A percentile compares a stretch with the other conserved stretches of the same genome.
Evolutionary conservation across 345 rosid genomes (phyloP).

Genomic region (Aquilaria sinensis): DNA sequence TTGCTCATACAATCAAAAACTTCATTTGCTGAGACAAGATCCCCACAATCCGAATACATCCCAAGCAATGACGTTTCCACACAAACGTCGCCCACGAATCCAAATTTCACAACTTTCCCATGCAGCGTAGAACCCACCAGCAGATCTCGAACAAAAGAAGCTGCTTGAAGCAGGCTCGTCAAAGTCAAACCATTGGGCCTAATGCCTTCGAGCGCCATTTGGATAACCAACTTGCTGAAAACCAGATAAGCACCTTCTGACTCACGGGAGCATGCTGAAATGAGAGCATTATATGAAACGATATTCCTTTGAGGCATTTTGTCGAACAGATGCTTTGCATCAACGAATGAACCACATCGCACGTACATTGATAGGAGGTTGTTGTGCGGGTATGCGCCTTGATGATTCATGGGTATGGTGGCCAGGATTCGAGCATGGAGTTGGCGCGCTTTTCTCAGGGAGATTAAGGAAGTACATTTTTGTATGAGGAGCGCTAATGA

Average conservation of each 20-base stretch:
- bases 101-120: slow-evolving; percentile 41
- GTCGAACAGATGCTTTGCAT: slow-evolving; percentile 55
- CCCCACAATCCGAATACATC: slow-evolving; percentile 61
- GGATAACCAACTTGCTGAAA: slow-evolving; percentile 21
- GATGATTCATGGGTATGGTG: slow-evolving; percentile 17
- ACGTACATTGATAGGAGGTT: slow-evolving; percentile 60
- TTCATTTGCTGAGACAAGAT: slow-evolving; percentile 46
- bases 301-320: slow-evolving; percentile 58
- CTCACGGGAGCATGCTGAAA: slow-evolving; percentile 60
- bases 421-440: slow-evolving; percentile 62
- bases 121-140: slow-evolving; percentile 47
- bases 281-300: slow-evolving; percentile 62
- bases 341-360: slow-evolving; percentile 39
- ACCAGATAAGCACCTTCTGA: slow-evolving; percentile 21
- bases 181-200: slow-evolving; percentile 61
- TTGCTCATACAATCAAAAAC: slow-evolving; percentile 37
- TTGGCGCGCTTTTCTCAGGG: slow-evolving; percentile 41
- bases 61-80: slow-evolving; percentile 77
- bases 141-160: slow-evolving; percentile 41
- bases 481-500: slow-evolving; percentile 29
- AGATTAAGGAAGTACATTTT: slow-evolving; percentile 44
- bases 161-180: slow-evolving; percentile 65
- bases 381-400: slow-evolving; percentile 52
- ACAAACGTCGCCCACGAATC: slow-evolving; percentile 35
- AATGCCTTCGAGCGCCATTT: slow-evolving; percentile 37